A percentile compares a stretch with the other conserved stretches of the same genome.
Conservation (phyloP, 2,329 filamentous ascomycete genomes). For the Aphanocladium album region DNA sequence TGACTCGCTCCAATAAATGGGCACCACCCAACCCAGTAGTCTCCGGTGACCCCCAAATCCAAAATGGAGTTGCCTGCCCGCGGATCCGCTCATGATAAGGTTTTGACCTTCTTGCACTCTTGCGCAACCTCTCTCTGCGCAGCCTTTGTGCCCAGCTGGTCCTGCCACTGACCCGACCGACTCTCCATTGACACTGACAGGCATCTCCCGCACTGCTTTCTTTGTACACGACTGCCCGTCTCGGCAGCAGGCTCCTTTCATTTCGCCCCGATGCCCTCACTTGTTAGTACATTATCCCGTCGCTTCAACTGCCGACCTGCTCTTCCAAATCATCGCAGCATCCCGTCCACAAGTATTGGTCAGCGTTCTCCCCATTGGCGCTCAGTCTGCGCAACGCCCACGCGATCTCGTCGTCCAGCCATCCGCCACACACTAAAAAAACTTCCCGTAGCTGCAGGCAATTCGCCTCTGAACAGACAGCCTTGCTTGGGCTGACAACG, state of each 20-base stretch:
- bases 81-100: conserved; percentile 9
- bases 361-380: not conserved
- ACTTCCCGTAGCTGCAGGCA: conserved; percentile 3
- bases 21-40: not conserved
- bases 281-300: not conserved
- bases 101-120: not conserved
- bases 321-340: not conserved
- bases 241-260: too few species aligned
- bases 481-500: not conserved
- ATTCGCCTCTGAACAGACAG: not conserved
- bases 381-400: not conserved
- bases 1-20: not conserved
- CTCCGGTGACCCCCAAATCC: not conserved
- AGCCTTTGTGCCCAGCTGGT: not conserved
- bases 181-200: too few species aligned
- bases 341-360: not conserved
- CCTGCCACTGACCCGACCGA: not conserved
- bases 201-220: too few species aligned
- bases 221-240: not conserved
- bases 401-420: conserved; percentile 4
- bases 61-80: conserved; percentile 2
- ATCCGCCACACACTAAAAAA: not conserved
- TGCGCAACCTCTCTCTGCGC: too few species aligned
- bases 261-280: not conserved
- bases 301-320: not conserved